phyloP scores from a whole-genome alignment of 2,329 filamentous ascomycete species.

The Arthroderma uncinatum region DNA sequence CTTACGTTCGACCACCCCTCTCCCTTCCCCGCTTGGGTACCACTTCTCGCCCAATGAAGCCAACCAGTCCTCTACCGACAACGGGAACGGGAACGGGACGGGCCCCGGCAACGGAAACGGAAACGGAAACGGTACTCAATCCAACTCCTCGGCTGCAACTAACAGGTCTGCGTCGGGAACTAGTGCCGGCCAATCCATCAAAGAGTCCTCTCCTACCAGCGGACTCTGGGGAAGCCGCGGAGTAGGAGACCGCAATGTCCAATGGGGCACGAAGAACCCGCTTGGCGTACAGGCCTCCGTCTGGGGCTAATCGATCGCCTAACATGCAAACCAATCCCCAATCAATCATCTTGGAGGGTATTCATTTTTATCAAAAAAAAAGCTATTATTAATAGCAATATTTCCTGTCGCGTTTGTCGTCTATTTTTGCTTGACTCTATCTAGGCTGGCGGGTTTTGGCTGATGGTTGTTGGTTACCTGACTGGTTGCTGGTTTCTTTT shows the following conservation, averaged over 20 bases:
- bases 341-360: no score
- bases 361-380: background rate
- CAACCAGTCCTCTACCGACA: constrained; percentile 13
- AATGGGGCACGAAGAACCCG: constrained; percentile 68
- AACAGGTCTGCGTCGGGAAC: constrained; percentile 45
- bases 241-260: constrained; percentile 43
- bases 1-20: constrained; percentile 79
- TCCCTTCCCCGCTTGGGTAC: constrained; percentile 77
- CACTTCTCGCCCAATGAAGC: constrained; percentile 51
- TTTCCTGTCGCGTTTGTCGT: background rate
- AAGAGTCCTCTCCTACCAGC: constrained; percentile 35
- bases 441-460: background rate
- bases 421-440: background rate
- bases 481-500: background rate
- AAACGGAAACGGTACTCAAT: constrained; percentile 39
- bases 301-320: constrained; percentile 57
- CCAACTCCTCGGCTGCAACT: constrained; percentile 47
- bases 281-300: constrained; percentile 85
- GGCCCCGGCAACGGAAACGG: constrained; percentile 20
- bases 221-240: constrained; percentile 66
- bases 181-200: constrained; percentile 20
- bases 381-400: background rate
- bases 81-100: constrained; percentile 8
- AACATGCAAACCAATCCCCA: no score
- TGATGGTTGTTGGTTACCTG: no score